These are phyloP conservation scores for Serpula lacrymans DNA, from an alignment of 768 basidiomycete species.

Conservation along the genomic window DNA sequence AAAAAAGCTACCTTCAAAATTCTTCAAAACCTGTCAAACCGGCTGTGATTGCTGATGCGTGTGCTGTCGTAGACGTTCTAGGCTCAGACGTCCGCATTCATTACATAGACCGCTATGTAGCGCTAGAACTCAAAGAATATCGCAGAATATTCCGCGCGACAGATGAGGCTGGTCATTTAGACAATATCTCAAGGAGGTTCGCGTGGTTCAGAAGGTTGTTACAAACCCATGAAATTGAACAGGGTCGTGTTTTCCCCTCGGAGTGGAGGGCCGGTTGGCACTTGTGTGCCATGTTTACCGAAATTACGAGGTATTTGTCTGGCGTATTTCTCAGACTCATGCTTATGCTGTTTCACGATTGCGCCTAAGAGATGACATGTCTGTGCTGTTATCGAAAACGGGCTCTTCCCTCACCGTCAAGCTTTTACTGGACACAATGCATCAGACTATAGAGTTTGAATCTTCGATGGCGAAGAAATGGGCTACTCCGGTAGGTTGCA, in stretches of 20 bases:
- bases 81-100: slow-evolving; percentile 79
- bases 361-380: slow-evolving; percentile 71
- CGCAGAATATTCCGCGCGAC: slow-evolving; percentile 90
- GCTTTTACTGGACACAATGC: slow-evolving; percentile 79
- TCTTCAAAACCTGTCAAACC: slow-evolving; percentile 62
- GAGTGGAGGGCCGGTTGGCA: slow-evolving; percentile 86
- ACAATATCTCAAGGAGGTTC: slow-evolving; percentile 89
- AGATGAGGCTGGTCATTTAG: slow-evolving; percentile 94
- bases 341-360: background rate
- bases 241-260: slow-evolving; percentile 76
- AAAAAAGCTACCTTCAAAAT: slow-evolving; percentile 84
- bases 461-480: slow-evolving; percentile 77
- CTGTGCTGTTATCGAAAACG: slow-evolving; percentile 75
- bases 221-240: slow-evolving; percentile 83
- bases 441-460: slow-evolving; percentile 88
- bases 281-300: slow-evolving; percentile 81
- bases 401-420: slow-evolving; percentile 72
- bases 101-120: slow-evolving; percentile 85
- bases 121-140: slow-evolving; percentile 91
- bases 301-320: slow-evolving; percentile 71
- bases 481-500: slow-evolving; percentile 58
- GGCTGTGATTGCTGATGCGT: slow-evolving; percentile 72
- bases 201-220: slow-evolving; percentile 92
- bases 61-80: slow-evolving; percentile 84
- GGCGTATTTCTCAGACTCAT: background rate